Conservation (phyloP, 2,329 filamentous ascomycete genomes). For the Fusarium sp. region DNA sequence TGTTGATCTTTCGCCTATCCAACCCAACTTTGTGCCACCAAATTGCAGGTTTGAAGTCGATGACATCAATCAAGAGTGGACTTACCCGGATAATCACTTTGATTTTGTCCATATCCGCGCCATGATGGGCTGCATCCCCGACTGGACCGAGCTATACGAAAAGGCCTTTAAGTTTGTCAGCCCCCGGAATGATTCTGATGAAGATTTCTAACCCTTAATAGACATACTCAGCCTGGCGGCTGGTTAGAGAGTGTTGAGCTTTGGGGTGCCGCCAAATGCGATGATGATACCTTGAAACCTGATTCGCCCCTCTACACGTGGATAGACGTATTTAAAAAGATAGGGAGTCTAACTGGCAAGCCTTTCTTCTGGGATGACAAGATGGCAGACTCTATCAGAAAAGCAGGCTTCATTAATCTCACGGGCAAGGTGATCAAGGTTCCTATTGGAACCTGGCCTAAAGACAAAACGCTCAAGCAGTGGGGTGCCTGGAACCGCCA, state of each 20-base stretch:
- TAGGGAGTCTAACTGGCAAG: conserved; percentile 33
- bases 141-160: conserved; percentile 63
- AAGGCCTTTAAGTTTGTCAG: conserved; percentile 58
- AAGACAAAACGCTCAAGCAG: conserved; percentile 44
- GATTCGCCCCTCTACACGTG: conserved; percentile 36
- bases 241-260: conserved; percentile 38
- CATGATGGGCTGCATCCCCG: conserved; percentile 45
- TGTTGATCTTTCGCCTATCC: conserved; percentile 69
- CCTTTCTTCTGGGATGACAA: conserved; percentile 29
- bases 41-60: conserved; percentile 76
- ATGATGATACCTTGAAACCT: conserved; percentile 40
- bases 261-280: conserved; percentile 34
- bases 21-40: conserved; percentile 67
- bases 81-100: conserved; percentile 59
- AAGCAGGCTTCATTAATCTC: conserved; percentile 38
- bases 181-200: conserved; percentile 46
- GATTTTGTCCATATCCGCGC: conserved; percentile 71
- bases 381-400: conserved; percentile 23
- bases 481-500: conserved; percentile 44
- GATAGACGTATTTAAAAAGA: conserved; percentile 25
- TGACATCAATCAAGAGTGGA: conserved; percentile 66
- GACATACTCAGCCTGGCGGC: conserved; percentile 30
- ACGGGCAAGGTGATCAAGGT: conserved; percentile 34
- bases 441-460: conserved; percentile 45
- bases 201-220: conserved; percentile 40